Conservation (phyloP, 169 alveolate species). For the Condylostoma magnum region DNA sequence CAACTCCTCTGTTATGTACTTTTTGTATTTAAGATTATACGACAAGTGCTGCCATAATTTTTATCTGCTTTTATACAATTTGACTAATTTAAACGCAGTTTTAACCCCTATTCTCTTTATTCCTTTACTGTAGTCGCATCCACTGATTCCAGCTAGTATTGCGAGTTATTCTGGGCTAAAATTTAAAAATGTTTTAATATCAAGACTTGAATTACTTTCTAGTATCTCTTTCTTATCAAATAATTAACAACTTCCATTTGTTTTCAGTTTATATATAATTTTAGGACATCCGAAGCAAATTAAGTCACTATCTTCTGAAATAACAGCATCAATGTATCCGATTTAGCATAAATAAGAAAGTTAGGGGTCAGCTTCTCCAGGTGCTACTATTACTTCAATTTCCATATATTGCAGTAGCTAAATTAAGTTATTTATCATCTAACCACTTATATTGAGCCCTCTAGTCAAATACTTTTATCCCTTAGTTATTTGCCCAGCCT, state of each 20-base stretch:
- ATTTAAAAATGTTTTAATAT: slow-evolving; percentile 29
- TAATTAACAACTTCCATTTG: slow-evolving; percentile 47
- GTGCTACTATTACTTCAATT: slow-evolving; percentile 93
- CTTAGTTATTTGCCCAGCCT: slow-evolving; percentile 58
- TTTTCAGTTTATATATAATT: slow-evolving; percentile 66
- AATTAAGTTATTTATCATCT: slow-evolving; percentile 74
- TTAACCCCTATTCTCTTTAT: slow-evolving; percentile 76
- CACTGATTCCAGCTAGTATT: slow-evolving; percentile 68
- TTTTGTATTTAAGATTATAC: not conserved
- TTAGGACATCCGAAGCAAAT: slow-evolving; percentile 90
- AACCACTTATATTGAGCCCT: slow-evolving; percentile 64
- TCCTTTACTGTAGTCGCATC: slow-evolving; percentile 82
- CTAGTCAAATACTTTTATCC: slow-evolving; percentile 63
- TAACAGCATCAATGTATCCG: slow-evolving; percentile 83
- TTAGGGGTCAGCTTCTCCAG: slow-evolving; percentile 99
- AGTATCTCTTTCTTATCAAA: slow-evolving; percentile 37
- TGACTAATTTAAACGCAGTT: slow-evolving; percentile 65
- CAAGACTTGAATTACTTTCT: slow-evolving; percentile 36
- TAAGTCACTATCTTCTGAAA: slow-evolving; percentile 94
- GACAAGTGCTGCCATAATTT: not conserved
- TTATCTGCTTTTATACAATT: slow-evolving; percentile 21
- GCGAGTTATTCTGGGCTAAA: slow-evolving; percentile 53
- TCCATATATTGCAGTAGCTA: slow-evolving; percentile 63
- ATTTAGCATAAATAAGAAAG: slow-evolving; percentile 92
- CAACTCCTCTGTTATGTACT: not conserved